Conservation (phyloP, 441 rosid genomes). For the Populus hybrid region DNA sequence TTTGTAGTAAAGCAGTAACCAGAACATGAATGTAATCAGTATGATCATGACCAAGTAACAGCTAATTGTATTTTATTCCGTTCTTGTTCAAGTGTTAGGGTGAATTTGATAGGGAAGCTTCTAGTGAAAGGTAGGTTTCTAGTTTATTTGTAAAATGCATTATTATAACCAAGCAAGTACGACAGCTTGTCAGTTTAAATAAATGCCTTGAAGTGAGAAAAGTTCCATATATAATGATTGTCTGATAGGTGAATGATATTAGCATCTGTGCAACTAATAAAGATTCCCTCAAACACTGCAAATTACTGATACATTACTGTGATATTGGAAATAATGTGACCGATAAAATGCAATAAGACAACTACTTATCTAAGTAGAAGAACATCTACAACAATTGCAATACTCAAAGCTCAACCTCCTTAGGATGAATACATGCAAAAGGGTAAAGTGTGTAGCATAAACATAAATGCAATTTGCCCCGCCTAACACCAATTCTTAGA, state of each 20-base stretch:
- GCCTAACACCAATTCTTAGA: not conserved
- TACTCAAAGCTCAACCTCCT: not conserved
- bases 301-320: not conserved
- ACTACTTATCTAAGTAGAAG: not conserved
- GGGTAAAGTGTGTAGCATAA: not conserved
- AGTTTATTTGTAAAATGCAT: not conserved
- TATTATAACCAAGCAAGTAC: not conserved
- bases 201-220: not conserved
- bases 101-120: not conserved
- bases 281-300: not conserved
- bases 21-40: not conserved
- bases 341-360: not conserved
- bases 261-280: not conserved
- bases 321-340: not conserved
- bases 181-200: not conserved
- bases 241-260: not conserved
- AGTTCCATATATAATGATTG: not conserved
- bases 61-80: not conserved
- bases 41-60: not conserved
- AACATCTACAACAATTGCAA: not conserved
- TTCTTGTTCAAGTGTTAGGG: not conserved
- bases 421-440: not conserved
- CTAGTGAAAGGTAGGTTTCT: not conserved
- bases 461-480: not conserved
- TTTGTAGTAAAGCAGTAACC: not conserved